Conservation (phyloP, 208 protist genomes). For the Wallacemonas sp. region DNA sequence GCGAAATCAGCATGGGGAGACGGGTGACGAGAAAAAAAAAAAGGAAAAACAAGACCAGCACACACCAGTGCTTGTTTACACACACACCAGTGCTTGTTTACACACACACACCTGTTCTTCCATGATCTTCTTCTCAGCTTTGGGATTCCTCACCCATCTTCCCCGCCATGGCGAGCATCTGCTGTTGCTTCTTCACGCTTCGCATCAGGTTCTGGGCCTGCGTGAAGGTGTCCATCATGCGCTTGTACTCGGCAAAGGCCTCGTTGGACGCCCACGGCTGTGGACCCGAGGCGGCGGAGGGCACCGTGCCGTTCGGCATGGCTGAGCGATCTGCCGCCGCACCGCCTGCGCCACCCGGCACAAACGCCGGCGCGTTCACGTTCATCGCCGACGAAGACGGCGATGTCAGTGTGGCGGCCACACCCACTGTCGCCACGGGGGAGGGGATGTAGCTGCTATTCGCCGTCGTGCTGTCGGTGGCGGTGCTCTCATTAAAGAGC, state of each 20-base stretch:
- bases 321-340: too few relatives aligned
- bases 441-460: slow-evolving; percentile 1
- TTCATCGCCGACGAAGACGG: slow-evolving; percentile 13
- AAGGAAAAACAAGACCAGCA: slow-evolving; percentile 8
- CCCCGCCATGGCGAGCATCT: slow-evolving; percentile 13
- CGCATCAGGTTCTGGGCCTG: slow-evolving; percentile 22
- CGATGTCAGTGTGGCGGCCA: not conserved
- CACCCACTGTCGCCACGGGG: not conserved
- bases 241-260: slow-evolving; percentile 40
- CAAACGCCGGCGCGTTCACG: slow-evolving; percentile 36
- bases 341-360: slow-evolving; percentile 23
- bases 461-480: slow-evolving; percentile 12
- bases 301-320: not conserved
- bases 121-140: not conserved
- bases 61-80: too few relatives aligned
- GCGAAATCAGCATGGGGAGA: too few relatives aligned
- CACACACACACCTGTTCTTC: too few relatives aligned
- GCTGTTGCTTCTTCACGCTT: slow-evolving; percentile 18
- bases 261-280: slow-evolving; percentile 42
- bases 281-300: too few relatives aligned
- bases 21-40: not conserved
- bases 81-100: too few relatives aligned
- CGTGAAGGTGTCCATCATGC: slow-evolving; percentile 41
- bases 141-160: not conserved
- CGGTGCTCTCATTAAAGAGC: slow-evolving; percentile 4